Evolutionary conservation across 208 protist genomes (phyloP), one percentile per base, ranked within the genome.

Genomic region (Trypanosoma vivax): DNA sequence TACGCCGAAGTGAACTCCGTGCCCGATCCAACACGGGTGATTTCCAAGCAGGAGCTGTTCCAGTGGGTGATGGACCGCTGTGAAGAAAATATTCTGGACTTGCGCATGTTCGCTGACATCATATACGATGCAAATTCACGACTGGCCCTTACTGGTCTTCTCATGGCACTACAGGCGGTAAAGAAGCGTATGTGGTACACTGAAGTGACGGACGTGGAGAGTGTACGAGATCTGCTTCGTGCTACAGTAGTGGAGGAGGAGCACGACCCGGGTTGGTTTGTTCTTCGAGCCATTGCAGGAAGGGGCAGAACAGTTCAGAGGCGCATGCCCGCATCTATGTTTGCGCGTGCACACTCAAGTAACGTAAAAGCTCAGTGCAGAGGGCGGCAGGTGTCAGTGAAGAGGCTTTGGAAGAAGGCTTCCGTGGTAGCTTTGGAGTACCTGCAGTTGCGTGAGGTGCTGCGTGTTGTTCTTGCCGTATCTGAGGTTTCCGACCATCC

Each of bases 181-280:
- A 67, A 67, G 38, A 60, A 58, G 30, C 60, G 60, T 29, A 67
- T 67, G 60, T 67, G 60, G 60, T 57, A 27, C 37, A 67, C 60
- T 5, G 60, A 67, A 51, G 50, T 67, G 0, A 55, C 25, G n/a
- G 60, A 67, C 34, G 7, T 60, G 21, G 60, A 67, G 27, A 55
- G 43, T 49, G 60, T 67, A 0, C 60, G 60, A 30, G 60, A 67
- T 28, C 52, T 67, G 31, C 37, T 67, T 33, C 50, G 60, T 5
- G 43, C 60, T 16, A 67, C 60, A 16, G 48, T 67, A 41, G 60
- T 67, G 46, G 60, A 67, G 28, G 51, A 59, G 21, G 60, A 60
- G 21, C 60, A 67, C 23, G 60, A 67, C 37, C 21, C 16, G 10
- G 60, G 60, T 9, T 67, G 60, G 60, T 33, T 47, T 11, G 60